These are phyloP conservation scores for Pleurotus salmoneostramineus DNA, from an alignment of 768 basidiomycete genomes.

Conservation along the genomic window DNA sequence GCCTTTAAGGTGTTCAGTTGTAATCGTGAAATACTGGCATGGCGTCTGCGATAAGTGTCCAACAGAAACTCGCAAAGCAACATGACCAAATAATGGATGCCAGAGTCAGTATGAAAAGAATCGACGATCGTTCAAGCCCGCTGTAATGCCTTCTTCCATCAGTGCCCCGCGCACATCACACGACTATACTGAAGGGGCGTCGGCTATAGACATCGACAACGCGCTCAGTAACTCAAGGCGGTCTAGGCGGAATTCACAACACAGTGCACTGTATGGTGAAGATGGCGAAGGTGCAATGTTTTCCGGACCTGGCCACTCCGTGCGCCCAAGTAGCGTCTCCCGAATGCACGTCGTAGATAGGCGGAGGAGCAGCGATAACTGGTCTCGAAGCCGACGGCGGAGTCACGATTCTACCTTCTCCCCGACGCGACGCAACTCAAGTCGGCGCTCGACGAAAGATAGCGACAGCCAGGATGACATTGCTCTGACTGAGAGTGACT, in stretches of 20 bases:
- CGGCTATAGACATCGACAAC: conserved; percentile 64
- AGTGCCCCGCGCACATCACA: conserved; percentile 24
- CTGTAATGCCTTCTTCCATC: conserved; percentile 33
- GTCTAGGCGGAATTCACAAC: conserved; percentile 66
- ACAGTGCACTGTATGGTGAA: conserved; percentile 52
- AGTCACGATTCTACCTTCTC: conserved; percentile 43
- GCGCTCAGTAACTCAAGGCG: conserved; percentile 49
- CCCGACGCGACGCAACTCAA: conserved; percentile 20
- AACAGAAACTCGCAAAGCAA: neutral
- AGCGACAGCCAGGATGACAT: conserved; percentile 41
- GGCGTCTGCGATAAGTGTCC: neutral
- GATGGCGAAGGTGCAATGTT: conserved; percentile 69
- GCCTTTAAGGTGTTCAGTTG: neutral
- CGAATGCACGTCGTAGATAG: conserved; percentile 60
- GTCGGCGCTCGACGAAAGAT: conserved; percentile 42
- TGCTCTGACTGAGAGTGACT: conserved; percentile 19
- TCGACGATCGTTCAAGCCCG: conserved; percentile 21
- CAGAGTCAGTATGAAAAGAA: neutral
- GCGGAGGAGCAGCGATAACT: conserved; percentile 55
- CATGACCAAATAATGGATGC: neutral
- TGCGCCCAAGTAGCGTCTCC: conserved; percentile 76
- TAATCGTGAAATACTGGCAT: neutral
- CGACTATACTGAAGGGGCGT: conserved; percentile 89
- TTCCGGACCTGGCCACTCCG: conserved; percentile 68
- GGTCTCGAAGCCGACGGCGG: conserved; percentile 44